Conservation (phyloP, 768 basidiomycete genomes). For the Russula dissimulans region DNA sequence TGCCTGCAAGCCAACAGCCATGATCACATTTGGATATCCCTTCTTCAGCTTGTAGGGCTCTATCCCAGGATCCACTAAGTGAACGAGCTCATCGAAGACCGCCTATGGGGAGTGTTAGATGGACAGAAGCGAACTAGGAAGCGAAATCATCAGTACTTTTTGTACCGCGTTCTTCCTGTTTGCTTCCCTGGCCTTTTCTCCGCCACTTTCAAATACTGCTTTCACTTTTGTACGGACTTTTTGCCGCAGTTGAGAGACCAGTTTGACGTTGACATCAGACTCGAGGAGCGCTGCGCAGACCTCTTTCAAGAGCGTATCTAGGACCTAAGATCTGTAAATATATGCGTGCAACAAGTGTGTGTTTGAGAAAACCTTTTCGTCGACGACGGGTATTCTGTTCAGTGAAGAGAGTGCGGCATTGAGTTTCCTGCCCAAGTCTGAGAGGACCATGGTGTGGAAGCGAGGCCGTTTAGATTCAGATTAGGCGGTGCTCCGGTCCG, state of each 20-base stretch:
- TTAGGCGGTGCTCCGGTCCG: not conserved
- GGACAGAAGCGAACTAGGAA: not conserved
- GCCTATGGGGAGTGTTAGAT: conserved; percentile 41
- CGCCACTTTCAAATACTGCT: conserved; percentile 56
- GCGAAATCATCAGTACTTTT: conserved; percentile 45
- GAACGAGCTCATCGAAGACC: conserved; percentile 93
- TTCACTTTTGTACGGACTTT: conserved; percentile 91
- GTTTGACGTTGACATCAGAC: conserved; percentile 96
- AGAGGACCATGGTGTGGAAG: conserved; percentile 72
- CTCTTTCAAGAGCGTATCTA: conserved; percentile 91
- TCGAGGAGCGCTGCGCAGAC: conserved; percentile 90
- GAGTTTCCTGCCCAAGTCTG: conserved; percentile 88
- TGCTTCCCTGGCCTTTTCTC: conserved; percentile 67
- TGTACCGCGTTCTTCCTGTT: conserved; percentile 86
- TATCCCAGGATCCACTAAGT: conserved; percentile 89
- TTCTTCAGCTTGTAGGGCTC: conserved; percentile 97
- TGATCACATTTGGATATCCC: conserved; percentile 87
- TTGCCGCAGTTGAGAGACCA: conserved; percentile 76
- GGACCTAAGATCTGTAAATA: conserved; percentile 46
- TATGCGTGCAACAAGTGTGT: not conserved
- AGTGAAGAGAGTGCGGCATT: conserved; percentile 90
- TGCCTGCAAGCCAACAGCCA: conserved; percentile 96
- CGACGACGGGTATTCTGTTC: conserved; percentile 75
- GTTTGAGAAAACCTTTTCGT: conserved; percentile 64
- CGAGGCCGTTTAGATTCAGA: not conserved